These are phyloP conservation scores for Naganishia vaughanmartiniae DNA, from an alignment of 768 basidiomycete species.

Conservation along the genomic window DNA sequence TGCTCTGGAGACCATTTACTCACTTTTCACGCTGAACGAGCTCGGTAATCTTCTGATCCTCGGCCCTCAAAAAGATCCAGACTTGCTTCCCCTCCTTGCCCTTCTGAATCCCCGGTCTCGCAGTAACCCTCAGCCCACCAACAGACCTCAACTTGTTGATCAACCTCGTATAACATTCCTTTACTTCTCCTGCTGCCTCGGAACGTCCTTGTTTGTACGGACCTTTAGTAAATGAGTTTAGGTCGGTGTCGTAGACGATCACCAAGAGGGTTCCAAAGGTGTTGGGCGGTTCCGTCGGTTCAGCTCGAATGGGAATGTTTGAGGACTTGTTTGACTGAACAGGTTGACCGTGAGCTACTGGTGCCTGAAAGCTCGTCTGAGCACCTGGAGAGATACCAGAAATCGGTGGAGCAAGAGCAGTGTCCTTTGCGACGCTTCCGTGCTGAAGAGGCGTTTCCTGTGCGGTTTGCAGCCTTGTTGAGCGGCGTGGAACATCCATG, in stretches of 20 bases:
- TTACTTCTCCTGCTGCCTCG: slow-evolving; percentile 37
- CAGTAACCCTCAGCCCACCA: slow-evolving; percentile 45
- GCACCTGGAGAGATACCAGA: neutral
- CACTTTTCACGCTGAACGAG: slow-evolving; percentile 74
- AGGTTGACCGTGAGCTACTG: neutral
- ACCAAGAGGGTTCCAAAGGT: slow-evolving; percentile 19
- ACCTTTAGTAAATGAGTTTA: neutral
- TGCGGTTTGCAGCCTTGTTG: neutral
- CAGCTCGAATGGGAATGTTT: neutral
- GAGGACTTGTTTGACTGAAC: neutral
- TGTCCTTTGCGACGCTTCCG: neutral
- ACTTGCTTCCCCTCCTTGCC: slow-evolving; percentile 42
- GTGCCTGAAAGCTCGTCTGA: neutral
- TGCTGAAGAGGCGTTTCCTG: neutral
- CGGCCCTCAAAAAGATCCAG: slow-evolving; percentile 70
- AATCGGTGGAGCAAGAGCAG: slow-evolving; percentile 1
- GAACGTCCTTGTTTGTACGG: slow-evolving; percentile 32
- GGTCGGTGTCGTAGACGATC: slow-evolving; percentile 15
- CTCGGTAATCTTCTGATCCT: slow-evolving; percentile 61
- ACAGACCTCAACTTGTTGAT: slow-evolving; percentile 41
- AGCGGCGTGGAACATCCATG: slow-evolving; percentile 18
- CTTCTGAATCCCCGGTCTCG: slow-evolving; percentile 33
- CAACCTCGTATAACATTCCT: slow-evolving; percentile 42
- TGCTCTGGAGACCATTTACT: slow-evolving; percentile 36
- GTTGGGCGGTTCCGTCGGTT: neutral